A percentile compares a stretch with the other conserved stretches of the same genome.
Evolutionary conservation across 1,284 basidiomycete genomes (phyloP).

Genomic region (Blastosporella zonata): DNA sequence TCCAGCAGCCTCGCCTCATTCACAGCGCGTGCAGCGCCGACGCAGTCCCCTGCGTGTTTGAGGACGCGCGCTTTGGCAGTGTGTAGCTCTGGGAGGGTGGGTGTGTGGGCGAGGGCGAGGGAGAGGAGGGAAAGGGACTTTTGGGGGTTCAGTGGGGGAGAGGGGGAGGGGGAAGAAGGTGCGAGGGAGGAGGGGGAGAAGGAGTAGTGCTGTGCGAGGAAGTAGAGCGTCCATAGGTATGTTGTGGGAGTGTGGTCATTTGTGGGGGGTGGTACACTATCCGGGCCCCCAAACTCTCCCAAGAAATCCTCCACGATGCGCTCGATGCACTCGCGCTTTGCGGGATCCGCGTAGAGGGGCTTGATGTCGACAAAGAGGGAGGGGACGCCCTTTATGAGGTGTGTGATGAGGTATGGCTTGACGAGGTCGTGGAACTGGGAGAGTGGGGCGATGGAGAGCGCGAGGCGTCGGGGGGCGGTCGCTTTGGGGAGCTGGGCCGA

Average conservation of each 20-base stretch:
- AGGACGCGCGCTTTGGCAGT: conserved; percentile 83
- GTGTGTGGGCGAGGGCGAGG: conserved; percentile 78
- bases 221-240: conserved; percentile 95
- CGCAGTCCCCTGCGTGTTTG: conserved; percentile 83
- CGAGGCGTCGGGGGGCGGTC: conserved; percentile 70
- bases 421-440: conserved; percentile 64
- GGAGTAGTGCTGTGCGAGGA: conserved; percentile 90
- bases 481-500: conserved; percentile 64
- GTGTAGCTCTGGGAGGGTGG: conserved; percentile 90
- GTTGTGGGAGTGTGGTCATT: conserved; percentile 81
- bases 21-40: conserved; percentile 74
- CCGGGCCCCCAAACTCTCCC: conserved; percentile 34
- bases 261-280: no score
- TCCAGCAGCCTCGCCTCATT: conserved; percentile 87
- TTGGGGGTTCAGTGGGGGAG: conserved; percentile 70
- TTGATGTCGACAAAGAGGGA: conserved; percentile 95
- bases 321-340: conserved; percentile 71
- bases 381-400: conserved; percentile 85
- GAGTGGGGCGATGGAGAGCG: conserved; percentile 65
- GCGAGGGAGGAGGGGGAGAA: conserved; percentile 61
- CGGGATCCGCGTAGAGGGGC: conserved; percentile 66
- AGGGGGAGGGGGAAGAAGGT: conserved; percentile 67
- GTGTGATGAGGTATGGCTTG: conserved; percentile 68
- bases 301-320: conserved; percentile 63
- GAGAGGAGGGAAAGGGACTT: conserved; percentile 71